These are phyloP conservation scores for Fusarium xyrophilum DNA, from an alignment of 2,329 filamentous ascomycete species.

Conservation along the genomic window DNA sequence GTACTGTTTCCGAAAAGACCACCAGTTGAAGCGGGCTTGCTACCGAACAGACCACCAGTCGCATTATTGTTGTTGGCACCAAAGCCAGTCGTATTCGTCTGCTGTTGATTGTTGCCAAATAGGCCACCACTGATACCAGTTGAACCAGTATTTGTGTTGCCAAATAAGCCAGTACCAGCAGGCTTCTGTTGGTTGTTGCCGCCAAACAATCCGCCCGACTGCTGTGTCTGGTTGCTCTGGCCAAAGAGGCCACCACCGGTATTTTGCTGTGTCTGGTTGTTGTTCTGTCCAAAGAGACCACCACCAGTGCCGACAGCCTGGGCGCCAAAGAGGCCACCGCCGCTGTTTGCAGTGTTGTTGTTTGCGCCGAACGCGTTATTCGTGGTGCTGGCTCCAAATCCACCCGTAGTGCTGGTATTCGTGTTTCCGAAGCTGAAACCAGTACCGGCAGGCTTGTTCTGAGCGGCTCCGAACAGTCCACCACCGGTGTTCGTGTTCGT, in stretches of 20 bases:
- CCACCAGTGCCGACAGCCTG: slow-evolving; percentile 46
- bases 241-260: slow-evolving; percentile 48
- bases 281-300: slow-evolving; percentile 53
- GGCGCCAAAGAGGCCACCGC: slow-evolving; percentile 55
- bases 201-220: slow-evolving; percentile 55
- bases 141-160: slow-evolving; percentile 14
- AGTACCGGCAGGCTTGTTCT: slow-evolving; percentile 48
- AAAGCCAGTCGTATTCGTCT: slow-evolving; percentile 44
- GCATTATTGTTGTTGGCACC: slow-evolving; percentile 44
- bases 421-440: slow-evolving; percentile 55
- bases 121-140: slow-evolving; percentile 45
- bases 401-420: slow-evolving; percentile 37
- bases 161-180: slow-evolving; percentile 46
- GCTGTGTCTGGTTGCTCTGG: slow-evolving; percentile 44
- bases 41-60: slow-evolving; percentile 51
- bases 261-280: slow-evolving; percentile 42
- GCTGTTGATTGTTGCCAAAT: slow-evolving; percentile 53
- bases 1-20: slow-evolving; percentile 51
- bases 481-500: slow-evolving; percentile 42
- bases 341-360: slow-evolving; percentile 40
- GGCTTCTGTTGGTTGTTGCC: slow-evolving; percentile 51
- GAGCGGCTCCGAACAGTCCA: slow-evolving; percentile 53
- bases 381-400: slow-evolving; percentile 39
- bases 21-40: slow-evolving; percentile 48
- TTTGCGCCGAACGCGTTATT: slow-evolving; percentile 42